Base-by-base conservation (phyloP, 306 rosid species). In the Begonia masoniana region DNA sequence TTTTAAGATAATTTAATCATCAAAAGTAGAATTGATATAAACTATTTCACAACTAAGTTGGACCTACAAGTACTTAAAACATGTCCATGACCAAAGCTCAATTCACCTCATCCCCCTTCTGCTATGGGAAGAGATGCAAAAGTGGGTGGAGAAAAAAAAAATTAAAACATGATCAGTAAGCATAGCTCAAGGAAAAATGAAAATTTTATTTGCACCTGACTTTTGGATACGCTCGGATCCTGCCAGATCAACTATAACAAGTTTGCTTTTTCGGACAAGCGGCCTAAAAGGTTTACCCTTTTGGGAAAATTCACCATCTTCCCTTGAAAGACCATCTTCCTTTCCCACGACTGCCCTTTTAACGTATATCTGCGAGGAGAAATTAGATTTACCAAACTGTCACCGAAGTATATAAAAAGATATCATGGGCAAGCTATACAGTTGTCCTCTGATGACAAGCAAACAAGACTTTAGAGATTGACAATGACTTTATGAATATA, bases 171-270 rank as follows among this genome's bases (percentile, higher is more conserved):
- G 31, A 24, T 4, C 31, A 24, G 2, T 24, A 24, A 24, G 31
- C 31, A 24, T 24, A 24, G 31, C 31, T 24, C 31, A 24, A 24
- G 31, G 31, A n/a, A 24, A 26, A 26, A 26, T 26, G 35, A 26
- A 26, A 26, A 26, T 26, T 26, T 3, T 26, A 26, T 26, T 6
- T 56, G 35, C 65, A 89, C 97, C 97, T 82, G 97, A 89, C 71
- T 89, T 89, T 41, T 85, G 87, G 59, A 85, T 70, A 54, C 95
- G 95, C 85, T 89, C 97, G 13, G 97, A 89, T 65, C 97, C 97
- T 24, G 97, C 97, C 69, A 89, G 76, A 82, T 89, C 97, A 64
- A 89, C 97, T 68, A 85, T 79, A 61, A 89, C 91, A 51, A 89
- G 78, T 80, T 89, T 89, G 79, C 95, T 89, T 72, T 78, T 89